phyloP scores from a whole-genome alignment of 805 yeast genomes.

The Cyberlindnera petersonii region DNA sequence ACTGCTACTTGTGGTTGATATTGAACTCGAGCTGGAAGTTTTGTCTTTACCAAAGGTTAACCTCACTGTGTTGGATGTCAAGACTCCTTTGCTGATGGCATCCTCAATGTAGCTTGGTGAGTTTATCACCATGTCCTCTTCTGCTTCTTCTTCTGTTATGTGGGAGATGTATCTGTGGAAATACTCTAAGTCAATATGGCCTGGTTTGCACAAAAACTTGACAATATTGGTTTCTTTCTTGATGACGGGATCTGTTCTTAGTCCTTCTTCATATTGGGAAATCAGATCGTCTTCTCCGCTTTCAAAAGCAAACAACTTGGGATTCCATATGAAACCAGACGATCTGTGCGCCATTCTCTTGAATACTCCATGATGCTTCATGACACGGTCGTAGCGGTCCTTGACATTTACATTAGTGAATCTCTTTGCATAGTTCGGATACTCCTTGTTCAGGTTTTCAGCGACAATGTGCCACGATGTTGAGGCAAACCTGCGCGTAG shows the following conservation, averaged over 20 bases:
- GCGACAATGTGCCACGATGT: constrained; percentile 28
- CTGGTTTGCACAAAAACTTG: constrained; percentile 23
- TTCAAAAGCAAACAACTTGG: constrained; percentile 21
- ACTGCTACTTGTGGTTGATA: background rate
- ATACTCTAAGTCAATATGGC: constrained; percentile 27
- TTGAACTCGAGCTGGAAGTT: constrained; percentile 8
- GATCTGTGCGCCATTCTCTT: constrained; percentile 21
- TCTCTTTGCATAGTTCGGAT: constrained; percentile 25
- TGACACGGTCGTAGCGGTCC: constrained; percentile 26
- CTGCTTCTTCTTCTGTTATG: constrained; percentile 7
- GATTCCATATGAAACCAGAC: constrained; percentile 25
- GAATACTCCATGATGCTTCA: constrained; percentile 26
- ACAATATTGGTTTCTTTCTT: constrained; percentile 18
- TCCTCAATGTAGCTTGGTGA: constrained; percentile 24
- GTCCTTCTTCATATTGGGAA: constrained; percentile 15
- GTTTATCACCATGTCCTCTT: constrained; percentile 18
- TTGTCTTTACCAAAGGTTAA: constrained; percentile 14
- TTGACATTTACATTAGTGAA: constrained; percentile 29
- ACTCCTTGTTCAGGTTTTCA: constrained; percentile 25
- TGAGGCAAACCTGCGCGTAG: constrained; percentile 16
- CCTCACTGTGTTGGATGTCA: constrained; percentile 15
- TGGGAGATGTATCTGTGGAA: constrained; percentile 25
- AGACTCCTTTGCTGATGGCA: constrained; percentile 24
- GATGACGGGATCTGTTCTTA: constrained; percentile 15
- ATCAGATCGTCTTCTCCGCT: constrained; percentile 11